phyloP scores from a whole-genome alignment of 2,329 filamentous ascomycete species.

The Incumbomyces delicatus region DNA sequence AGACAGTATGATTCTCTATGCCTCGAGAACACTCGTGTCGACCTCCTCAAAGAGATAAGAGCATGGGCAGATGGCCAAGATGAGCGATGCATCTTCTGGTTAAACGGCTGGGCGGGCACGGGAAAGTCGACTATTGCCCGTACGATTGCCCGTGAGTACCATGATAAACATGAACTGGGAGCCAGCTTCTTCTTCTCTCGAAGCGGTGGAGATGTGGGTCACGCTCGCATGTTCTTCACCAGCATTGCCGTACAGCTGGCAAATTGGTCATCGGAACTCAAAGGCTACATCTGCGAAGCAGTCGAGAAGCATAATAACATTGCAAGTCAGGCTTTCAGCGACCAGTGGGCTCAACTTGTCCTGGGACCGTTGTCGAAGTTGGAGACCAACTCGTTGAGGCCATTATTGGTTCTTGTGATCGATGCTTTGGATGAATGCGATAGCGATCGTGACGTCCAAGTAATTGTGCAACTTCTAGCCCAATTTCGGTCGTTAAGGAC shows the following conservation, averaged over 20 bases:
- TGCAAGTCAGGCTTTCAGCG: background rate
- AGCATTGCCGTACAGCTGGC: slow-evolving; percentile 1
- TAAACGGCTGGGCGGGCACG: too few species aligned
- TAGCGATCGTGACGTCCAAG: too few species aligned
- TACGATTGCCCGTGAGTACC: slow-evolving; percentile 21
- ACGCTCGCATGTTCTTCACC: background rate
- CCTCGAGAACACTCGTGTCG: background rate
- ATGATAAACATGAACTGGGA: background rate
- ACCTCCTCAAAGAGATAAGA: slow-evolving; percentile 13
- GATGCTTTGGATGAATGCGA: too few species aligned
- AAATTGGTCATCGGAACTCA: background rate
- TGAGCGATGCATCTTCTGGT: slow-evolving; percentile 26
- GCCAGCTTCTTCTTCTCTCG: slow-evolving; percentile 9
- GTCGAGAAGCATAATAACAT: background rate
- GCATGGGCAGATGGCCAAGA: slow-evolving; percentile 19
- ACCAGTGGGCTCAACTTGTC: background rate
- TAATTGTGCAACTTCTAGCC: too few species aligned
- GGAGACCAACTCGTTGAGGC: background rate
- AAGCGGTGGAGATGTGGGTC: background rate
- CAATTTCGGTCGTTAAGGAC: too few species aligned
- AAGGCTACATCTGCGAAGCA: background rate
- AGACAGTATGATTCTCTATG: background rate
- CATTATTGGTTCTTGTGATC: too few species aligned
- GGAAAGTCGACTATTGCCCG: slow-evolving; percentile 29
- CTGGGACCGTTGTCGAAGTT: background rate